Evolutionary conservation across 2,329 filamentous ascomycete genomes (phyloP).

Genomic region (Helotiales sp.): DNA sequence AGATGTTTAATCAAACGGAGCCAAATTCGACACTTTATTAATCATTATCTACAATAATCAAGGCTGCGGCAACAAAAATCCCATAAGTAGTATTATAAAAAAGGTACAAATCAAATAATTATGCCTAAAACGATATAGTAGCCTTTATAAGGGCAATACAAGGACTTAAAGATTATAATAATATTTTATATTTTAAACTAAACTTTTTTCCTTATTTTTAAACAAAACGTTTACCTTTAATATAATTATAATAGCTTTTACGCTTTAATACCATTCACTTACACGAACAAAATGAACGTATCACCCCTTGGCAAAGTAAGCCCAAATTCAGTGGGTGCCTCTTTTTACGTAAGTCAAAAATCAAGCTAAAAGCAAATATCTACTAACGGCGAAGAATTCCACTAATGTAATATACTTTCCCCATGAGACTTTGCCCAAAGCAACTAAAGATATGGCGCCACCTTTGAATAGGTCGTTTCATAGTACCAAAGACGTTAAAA

Average conservation of each 20-base stretch:
- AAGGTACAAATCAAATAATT: no score
- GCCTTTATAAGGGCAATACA: background rate
- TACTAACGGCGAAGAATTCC: background rate
- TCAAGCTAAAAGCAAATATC: background rate
- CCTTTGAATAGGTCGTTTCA: background rate
- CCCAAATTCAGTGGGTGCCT: no score
- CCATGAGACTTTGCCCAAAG: background rate
- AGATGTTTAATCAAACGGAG: no score
- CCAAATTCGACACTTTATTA: no score
- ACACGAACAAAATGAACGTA: no score
- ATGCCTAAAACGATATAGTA: background rate
- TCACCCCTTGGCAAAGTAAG: no score
- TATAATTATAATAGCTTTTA: background rate
- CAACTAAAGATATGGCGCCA: background rate
- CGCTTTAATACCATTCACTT: background rate
- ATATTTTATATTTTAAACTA: background rate
- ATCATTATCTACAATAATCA: no score
- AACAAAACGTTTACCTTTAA: background rate
- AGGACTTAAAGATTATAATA: background rate
- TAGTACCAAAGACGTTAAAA: background rate
- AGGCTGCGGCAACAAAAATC: background rate
- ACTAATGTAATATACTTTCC: background rate
- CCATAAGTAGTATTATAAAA: background rate
- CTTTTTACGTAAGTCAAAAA: no score
- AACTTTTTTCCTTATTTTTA: background rate